Evolutionary conservation across 2,329 filamentous ascomycete genomes (phyloP).

Genomic region (Fusarium sp.): DNA sequence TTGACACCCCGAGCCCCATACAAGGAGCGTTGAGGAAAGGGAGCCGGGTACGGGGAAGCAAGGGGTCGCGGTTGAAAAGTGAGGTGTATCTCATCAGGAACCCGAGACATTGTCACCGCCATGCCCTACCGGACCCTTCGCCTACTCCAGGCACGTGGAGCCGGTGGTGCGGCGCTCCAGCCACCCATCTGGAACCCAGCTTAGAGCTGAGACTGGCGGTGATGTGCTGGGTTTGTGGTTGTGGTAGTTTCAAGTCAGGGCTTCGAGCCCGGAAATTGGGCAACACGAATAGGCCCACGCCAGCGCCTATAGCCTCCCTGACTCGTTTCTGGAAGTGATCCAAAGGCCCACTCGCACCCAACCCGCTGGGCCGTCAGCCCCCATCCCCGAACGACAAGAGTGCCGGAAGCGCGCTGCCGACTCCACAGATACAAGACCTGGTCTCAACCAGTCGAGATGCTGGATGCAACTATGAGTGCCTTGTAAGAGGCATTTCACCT

Average conservation of each 20-base stretch:
- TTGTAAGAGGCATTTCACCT: constrained; percentile 11
- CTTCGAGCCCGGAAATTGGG: constrained; percentile 34
- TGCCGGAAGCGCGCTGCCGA: constrained; percentile 47
- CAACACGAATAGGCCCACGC: constrained; percentile 34
- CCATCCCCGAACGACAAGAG: constrained; percentile 43
- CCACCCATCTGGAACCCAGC: constrained; percentile 37
- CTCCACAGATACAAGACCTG: constrained; percentile 43
- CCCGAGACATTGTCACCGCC: constrained; percentile 47
- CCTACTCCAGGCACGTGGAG: constrained; percentile 40
- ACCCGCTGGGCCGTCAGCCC: constrained; percentile 44
- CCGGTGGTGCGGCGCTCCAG: constrained; percentile 33
- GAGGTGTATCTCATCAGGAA: constrained; percentile 41
- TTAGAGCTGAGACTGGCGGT: constrained; percentile 43
- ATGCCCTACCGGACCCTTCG: constrained; percentile 36
- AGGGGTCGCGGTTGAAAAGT: constrained; percentile 12
- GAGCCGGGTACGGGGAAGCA: constrained; percentile 24
- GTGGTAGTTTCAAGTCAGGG: constrained; percentile 41
- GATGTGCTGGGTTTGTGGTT: constrained; percentile 33
- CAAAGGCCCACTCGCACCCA: constrained; percentile 43
- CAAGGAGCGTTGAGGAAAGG: constrained; percentile 26
- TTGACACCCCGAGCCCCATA: constrained; percentile 30
- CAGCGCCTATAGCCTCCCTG: constrained; percentile 29
- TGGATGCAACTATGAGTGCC: constrained; percentile 17
- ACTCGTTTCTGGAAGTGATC: constrained; percentile 39
- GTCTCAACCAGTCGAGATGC: constrained; percentile 30